Evolutionary conservation across 495 filamentous ascomycete genomes (phyloP), one percentile per base, ranked within the genome.

Genomic region (Penicillium coffeae): DNA sequence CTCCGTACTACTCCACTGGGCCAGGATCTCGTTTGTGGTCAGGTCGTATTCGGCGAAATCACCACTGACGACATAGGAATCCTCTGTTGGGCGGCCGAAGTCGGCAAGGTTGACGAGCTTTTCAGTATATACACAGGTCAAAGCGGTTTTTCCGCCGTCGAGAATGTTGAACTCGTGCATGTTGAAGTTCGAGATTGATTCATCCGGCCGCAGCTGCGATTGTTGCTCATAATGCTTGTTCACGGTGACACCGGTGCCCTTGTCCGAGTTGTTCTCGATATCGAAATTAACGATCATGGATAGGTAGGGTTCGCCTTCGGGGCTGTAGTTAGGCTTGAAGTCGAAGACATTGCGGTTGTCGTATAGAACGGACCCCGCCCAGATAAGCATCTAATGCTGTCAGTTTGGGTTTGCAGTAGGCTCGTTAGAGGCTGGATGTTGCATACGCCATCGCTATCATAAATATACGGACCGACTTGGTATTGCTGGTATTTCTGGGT

Each of bases 131-230:
- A 73, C 65, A 43, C 72, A 74, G 16, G 78, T 72, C 34, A 81
- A 45, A 1, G 63, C 69, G 0, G 64, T 59, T 43, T 68, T 67
- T 25, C 69, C 69, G n/a, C 67, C 69, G 15, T 60, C 54, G 45
- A 72, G 43, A 43, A 73, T 58, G 32, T 70, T 73, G 50, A 76
- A 77, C 39, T 80, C 76, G 58, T 79, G 76, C 56, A 75, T 74
- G 49, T 73, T 75, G 50, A 74, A 72, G 21, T 65, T 62, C 21
- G 57, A 50, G 1, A 76, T 42, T 36, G 73, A 62, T 38, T 66
- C 65, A n/a, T 68, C 56, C 2, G 70, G 63, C 8, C 54, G 49
- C n/a, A 72, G 71, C 20, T 69, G 55, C 10, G 66, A 53, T 38
- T 72, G 55, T 33, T 71, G 45, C 16, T 66, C 52, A 22, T 70